phyloP scores from a whole-genome alignment of 441 rosid species.

The Pelargonium cotyledonis region DNA sequence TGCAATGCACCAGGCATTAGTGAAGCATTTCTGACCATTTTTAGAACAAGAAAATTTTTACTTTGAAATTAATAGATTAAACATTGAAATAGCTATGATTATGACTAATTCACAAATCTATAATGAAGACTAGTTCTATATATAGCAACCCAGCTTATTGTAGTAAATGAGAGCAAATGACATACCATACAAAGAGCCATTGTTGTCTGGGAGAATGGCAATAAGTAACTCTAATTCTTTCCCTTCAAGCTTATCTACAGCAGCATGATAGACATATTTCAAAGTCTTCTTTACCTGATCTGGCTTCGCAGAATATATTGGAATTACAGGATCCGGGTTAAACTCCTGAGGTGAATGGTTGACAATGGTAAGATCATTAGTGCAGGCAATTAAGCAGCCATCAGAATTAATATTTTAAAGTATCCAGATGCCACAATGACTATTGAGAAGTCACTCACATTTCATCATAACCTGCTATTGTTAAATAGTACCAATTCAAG shows the following conservation, averaged over 20 bases:
- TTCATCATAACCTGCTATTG: not conserved
- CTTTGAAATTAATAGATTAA: not conserved
- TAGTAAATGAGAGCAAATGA: not conserved
- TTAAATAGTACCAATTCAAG: not conserved
- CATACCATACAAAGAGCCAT: slow-evolving; percentile 88
- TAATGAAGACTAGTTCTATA: not conserved
- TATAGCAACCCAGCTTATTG: not conserved
- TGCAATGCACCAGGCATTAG: not conserved
- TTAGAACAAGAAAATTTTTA: not conserved
- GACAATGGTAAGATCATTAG: not conserved
- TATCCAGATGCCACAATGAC: not conserved
- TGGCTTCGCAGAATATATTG: slow-evolving; percentile 75
- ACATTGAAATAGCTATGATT: not conserved
- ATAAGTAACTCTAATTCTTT: slow-evolving; percentile 87
- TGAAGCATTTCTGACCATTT: not conserved
- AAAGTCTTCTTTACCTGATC: slow-evolving; percentile 95
- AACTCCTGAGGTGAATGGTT: slow-evolving; percentile 49
- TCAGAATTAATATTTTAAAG: not conserved
- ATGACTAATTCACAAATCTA: not conserved
- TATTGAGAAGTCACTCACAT: not conserved
- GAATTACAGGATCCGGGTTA: slow-evolving; percentile 80
- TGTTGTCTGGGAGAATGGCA: slow-evolving; percentile 88
- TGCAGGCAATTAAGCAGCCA: slow-evolving; percentile 1
- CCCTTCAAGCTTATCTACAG: slow-evolving; percentile 65
- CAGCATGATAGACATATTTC: slow-evolving; percentile 70